phyloP scores from a whole-genome alignment of 2,329 filamentous ascomycete genomes.

The Pyrenochaeta sp. region DNA sequence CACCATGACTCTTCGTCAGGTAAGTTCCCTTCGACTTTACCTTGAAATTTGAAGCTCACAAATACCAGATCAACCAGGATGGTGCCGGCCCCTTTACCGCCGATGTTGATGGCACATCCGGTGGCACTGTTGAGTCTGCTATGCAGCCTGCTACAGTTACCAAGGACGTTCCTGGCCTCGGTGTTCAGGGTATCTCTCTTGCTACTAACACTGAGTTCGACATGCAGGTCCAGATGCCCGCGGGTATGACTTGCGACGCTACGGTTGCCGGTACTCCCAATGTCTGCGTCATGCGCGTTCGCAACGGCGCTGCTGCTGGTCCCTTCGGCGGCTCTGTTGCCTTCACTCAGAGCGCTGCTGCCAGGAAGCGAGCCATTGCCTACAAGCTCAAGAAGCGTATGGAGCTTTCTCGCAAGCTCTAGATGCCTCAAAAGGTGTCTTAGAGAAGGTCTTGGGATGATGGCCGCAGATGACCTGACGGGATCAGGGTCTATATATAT shows the following conservation, averaged over 20 bases:
- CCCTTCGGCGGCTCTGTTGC: conserved; percentile 73
- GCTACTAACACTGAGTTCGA: conserved; percentile 68
- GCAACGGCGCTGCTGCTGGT: conserved; percentile 67
- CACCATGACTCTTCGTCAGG: conserved; percentile 69
- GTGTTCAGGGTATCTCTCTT: conserved; percentile 64
- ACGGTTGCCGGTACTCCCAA: conserved; percentile 65
- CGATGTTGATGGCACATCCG: conserved; percentile 68
- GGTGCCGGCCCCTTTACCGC: conserved; percentile 71
- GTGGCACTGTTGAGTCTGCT: conserved; percentile 65
- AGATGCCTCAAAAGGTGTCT: no score
- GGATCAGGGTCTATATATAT: conserved; percentile 17
- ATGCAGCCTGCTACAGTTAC: conserved; percentile 67
- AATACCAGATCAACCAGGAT: conserved; percentile 67
- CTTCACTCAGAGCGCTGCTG: conserved; percentile 66
- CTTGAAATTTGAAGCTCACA: conserved; percentile 1
- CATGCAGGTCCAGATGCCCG: conserved; percentile 69
- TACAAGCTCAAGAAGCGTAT: conserved; percentile 56
- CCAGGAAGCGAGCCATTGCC: conserved; percentile 68
- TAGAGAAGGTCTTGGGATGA: conserved; percentile 1
- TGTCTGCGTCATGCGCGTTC: conserved; percentile 71
- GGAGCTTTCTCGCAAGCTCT: conserved; percentile 38
- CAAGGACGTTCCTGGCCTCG: conserved; percentile 67
- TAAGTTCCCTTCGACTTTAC: conserved; percentile 10
- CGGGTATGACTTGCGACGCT: conserved; percentile 71
- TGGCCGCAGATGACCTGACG: conserved; percentile 13